Base-by-base conservation (phyloP, 129 eudicot genomes). In the Flaveria linearis region DNA sequence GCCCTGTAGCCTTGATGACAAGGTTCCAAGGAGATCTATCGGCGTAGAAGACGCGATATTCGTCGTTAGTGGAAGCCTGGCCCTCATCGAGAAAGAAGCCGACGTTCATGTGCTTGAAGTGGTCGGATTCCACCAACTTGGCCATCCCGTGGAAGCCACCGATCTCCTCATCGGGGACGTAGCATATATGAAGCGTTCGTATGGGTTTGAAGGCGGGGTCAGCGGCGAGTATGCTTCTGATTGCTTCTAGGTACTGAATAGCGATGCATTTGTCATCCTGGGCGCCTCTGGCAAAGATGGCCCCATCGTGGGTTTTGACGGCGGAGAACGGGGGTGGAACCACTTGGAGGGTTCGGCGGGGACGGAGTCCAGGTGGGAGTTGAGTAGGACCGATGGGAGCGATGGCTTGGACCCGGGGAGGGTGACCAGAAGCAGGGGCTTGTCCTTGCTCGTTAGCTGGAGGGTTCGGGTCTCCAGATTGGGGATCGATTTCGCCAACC, bases 1-100 rank as follows among this genome's bases (percentile, higher is more conserved):
- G 17, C 13, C 98, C 98, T 4, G 30, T 50, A 5, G 97, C 98
- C 85, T 80, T 91, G 7, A 93, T 86, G 12, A 91, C 96, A 50
- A 91, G 18, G 75, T 91, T 23, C 97, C 97, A 93, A 9, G 98
- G 98, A 7, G 87, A 33, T 68, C 98, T 76, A 33, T 93, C 98
- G 0, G 97, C 98, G 15, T 84, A 90, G 80, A 93, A 93, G 36
- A 91, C 93, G 74, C 98, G 78, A 61, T 72, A 93, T 58, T 88
- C 85, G 60, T 91, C 84, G 1, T 10, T 76, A 1, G 72, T 23
- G 2, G 96, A 88, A 13, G 98, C 88, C 71, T 93, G 98, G 7
- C 98, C 98, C 75, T 93, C 97, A 57, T 93, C 98, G 76, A 93
- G 76, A 83, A 86, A 84, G 58, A 93, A 91, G 76, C 98, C 98